Conservation (phyloP, 179 eudicot genomes). For the Beta lomatogona region DNA sequence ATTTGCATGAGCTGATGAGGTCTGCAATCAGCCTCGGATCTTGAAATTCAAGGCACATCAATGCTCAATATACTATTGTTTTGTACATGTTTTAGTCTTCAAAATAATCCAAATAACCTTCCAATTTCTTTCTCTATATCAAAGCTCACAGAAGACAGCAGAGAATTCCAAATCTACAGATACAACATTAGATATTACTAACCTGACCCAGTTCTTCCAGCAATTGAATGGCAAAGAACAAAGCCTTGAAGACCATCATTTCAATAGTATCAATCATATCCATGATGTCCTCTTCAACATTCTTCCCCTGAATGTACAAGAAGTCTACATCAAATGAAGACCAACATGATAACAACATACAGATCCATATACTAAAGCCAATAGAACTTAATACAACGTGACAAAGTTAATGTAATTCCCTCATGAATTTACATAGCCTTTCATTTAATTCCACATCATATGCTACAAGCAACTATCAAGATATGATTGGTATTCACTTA, state of each 20-base stretch:
- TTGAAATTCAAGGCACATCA: slow-evolving; percentile 40
- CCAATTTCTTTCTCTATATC: neutral
- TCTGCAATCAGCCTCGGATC: slow-evolving; percentile 44
- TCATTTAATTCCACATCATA: neutral
- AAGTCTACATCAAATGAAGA: slow-evolving; percentile 16
- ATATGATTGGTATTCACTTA: neutral
- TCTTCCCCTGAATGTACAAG: slow-evolving; percentile 60
- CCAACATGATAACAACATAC: slow-evolving; percentile 8
- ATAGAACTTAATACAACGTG: neutral
- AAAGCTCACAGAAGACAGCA: neutral
- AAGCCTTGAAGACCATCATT: slow-evolving; percentile 99
- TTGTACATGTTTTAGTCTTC: neutral
- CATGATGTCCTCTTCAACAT: slow-evolving; percentile 94
- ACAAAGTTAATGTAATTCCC: neutral
- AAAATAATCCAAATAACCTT: neutral
- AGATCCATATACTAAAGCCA: neutral
- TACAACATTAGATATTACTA: neutral
- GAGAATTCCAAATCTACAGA: neutral
- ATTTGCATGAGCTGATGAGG: neutral
- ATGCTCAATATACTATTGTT: neutral
- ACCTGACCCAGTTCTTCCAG: slow-evolving; percentile 99
- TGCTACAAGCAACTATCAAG: neutral
- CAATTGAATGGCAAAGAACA: slow-evolving; percentile 97
- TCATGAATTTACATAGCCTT: neutral
- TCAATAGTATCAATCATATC: slow-evolving; percentile 99